These are phyloP conservation scores for Potentilla sterilis DNA, from an alignment of 306 rosid species.

Conservation along the genomic window DNA sequence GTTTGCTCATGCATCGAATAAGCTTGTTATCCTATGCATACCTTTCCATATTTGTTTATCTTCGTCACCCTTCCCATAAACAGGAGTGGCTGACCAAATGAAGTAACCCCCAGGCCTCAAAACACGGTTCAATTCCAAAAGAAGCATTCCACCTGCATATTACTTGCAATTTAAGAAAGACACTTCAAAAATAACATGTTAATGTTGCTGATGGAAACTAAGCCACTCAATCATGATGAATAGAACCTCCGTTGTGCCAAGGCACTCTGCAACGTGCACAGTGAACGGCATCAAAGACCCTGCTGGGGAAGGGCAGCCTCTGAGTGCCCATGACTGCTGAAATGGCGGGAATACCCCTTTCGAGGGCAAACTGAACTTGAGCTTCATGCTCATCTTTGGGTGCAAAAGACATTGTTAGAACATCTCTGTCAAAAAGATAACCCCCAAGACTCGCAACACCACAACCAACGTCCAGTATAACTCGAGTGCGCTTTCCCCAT, in stretches of 20 bases:
- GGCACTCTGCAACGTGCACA: conserved; percentile 95
- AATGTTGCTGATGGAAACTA: background rate
- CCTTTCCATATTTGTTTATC: conserved; percentile 85
- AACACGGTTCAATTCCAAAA: conserved; percentile 80
- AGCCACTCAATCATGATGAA: background rate
- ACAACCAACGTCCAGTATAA: conserved; percentile 86
- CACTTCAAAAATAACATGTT: background rate
- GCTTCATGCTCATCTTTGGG: conserved; percentile 99
- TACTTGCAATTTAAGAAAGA: background rate
- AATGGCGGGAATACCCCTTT: conserved; percentile 90
- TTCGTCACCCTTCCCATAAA: conserved; percentile 75
- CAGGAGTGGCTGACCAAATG: conserved; percentile 93
- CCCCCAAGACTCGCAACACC: conserved; percentile 97
- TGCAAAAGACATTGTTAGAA: conserved; percentile 82
- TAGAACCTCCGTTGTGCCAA: conserved; percentile 79
- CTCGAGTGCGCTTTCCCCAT: conserved; percentile 80
- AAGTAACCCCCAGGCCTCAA: conserved; percentile 80
- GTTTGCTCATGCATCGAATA: background rate
- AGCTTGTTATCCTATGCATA: conserved; percentile 4
- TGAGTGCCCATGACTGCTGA: conserved; percentile 98
- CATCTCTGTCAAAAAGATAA: conserved; percentile 77
- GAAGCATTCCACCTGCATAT: conserved; percentile 65
- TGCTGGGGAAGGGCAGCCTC: conserved; percentile 73
- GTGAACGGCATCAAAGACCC: conserved; percentile 70
- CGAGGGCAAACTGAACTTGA: conserved; percentile 91